These are phyloP conservation scores for Melampsora larici-populina DNA, from an alignment of 1,284 basidiomycete species.

Conservation along the genomic window DNA sequence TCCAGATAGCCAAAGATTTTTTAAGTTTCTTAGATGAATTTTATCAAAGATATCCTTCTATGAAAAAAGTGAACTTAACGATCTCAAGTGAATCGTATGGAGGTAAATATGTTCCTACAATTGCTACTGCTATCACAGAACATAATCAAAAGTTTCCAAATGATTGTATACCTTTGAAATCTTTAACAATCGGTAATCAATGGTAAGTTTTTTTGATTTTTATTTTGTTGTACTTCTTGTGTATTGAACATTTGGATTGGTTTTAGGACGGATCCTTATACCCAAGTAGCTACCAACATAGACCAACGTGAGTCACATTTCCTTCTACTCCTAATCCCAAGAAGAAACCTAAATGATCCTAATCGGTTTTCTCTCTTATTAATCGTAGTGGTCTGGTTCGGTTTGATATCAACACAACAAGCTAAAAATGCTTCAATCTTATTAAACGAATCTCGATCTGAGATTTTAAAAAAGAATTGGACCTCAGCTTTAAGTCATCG, in stretches of 20 bases:
- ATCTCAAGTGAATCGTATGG: conserved; percentile 14
- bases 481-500: neutral
- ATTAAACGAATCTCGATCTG: neutral
- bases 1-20: conserved; percentile 6
- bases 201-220: neutral
- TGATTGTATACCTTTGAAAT: neutral
- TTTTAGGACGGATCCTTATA: conserved; percentile 13
- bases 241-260: neutral
- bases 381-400: neutral
- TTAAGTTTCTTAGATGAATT: conserved; percentile 6
- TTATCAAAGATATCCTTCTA: neutral
- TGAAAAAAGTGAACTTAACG: neutral
- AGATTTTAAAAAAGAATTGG: conserved; percentile 6
- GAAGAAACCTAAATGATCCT: no score
- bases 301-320: conserved; percentile 7
- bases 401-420: conserved; percentile 12
- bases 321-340: no score
- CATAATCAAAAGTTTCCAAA: neutral
- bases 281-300: neutral
- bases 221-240: neutral
- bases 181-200: conserved; percentile 11
- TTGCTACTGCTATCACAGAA: conserved; percentile 10
- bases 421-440: neutral
- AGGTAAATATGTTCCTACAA: conserved; percentile 11
- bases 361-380: no score